Evolutionary conservation across 108 stramenopile genomes (phyloP), one percentile per base, ranked within the genome.

Genomic region (Nitzschia sp.): DNA sequence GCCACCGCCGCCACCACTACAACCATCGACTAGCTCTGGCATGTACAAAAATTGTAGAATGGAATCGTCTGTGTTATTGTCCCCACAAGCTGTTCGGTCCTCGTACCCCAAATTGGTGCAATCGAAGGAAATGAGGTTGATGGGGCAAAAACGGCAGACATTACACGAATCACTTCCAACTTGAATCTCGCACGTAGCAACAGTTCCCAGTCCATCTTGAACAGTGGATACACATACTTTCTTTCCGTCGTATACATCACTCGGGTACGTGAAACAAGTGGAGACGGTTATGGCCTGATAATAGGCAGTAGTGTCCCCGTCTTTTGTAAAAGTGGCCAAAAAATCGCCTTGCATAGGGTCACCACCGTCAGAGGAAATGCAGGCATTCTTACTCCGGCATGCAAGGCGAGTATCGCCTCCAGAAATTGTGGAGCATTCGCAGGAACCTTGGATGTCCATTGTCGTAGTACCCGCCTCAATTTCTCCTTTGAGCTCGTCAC

Each of bases 51-150:
- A 61, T 26, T 61, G 60, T 4, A 61, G 38, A 38, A 61, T 25
- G 41, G 60, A 61, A 1, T 34, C 60, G 9, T 61, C 60, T 25
- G 35, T 41, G 16, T 61, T 61, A 41, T 41, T 41, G 13, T 25
- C 60, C 60, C 23, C 60, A 9, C 60, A 61, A 1, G 32, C 60
- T n/a, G 60, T 41, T 41, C 60, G 36, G 23, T 61, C 60, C 1
- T 61, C 60, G 41, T 61, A 61, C 1, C 60, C 60, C 23, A 61
- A 34, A 25, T 61, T 61, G 60, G 38, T 41, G 23, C 60, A 61
- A 61, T 61, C 60, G 26, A 34, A 61, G 23, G 60, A 34, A 25
- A 61, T 61, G 25, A 19, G 23, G 2, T n/a, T 22, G 9, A 61
- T n/a, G 15, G 35, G 60, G 26, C 60, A 61, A 45, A 26, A 61